A percentile compares a stretch with the other conserved stretches of the same genome.
These are phyloP conservation scores for Patellifolia procumbens DNA, from an alignment of 179 eudicot species.

Conservation along the genomic window DNA sequence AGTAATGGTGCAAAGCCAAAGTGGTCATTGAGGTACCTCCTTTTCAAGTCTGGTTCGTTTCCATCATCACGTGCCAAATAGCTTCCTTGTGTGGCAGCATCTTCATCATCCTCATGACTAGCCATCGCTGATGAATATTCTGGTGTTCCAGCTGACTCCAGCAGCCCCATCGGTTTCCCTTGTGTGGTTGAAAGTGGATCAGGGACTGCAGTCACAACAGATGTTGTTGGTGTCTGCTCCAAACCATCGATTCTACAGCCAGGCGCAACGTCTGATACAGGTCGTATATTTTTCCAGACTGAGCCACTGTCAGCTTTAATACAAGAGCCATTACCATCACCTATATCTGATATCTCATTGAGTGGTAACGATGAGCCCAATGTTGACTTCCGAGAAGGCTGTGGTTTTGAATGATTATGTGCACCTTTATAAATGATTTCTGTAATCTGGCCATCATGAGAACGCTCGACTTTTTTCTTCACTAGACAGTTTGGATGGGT, in stretches of 20 bases:
- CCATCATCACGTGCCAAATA: conserved; percentile 33
- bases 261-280: conserved; percentile 24
- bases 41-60: conserved; percentile 34
- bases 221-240: conserved; percentile 40
- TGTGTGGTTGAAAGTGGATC: conserved; percentile 40
- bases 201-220: conserved; percentile 44
- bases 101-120: conserved; percentile 49
- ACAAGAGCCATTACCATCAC: conserved; percentile 34
- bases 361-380: conserved; percentile 18
- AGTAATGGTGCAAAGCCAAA: neutral
- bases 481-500: conserved; percentile 54
- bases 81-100: conserved; percentile 31
- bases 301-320: conserved; percentile 23
- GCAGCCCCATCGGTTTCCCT: conserved; percentile 35
- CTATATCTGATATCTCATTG: conserved; percentile 31
- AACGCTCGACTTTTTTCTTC: conserved; percentile 47
- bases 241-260: conserved; percentile 45
- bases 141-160: conserved; percentile 36
- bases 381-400: conserved; percentile 35
- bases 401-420: conserved; percentile 45
- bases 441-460: conserved; percentile 48
- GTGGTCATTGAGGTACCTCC: conserved; percentile 32
- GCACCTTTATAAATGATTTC: conserved; percentile 46
- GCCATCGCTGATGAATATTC: conserved; percentile 40
- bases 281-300: conserved; percentile 40